Percentiles rank a stretch among this genome's conserved stretches.
These are phyloP conservation scores for Colletotrichum higginsianum DNA, from an alignment of 2,329 filamentous ascomycete genomes.

Conservation along the genomic window DNA sequence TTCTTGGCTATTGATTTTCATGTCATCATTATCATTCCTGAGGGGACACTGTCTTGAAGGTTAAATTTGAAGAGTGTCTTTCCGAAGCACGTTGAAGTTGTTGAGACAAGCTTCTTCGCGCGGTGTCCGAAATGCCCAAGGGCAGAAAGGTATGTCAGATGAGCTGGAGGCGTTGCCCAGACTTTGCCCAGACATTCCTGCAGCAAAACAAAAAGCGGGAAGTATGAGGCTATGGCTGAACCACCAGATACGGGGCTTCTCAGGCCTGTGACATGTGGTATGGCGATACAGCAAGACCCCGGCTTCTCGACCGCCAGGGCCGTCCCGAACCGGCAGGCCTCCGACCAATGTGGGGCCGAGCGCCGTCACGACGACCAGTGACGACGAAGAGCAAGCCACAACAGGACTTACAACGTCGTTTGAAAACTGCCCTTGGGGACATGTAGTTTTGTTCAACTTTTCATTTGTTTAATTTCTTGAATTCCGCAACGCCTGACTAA, in stretches of 20 bases:
- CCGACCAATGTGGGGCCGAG: constrained; percentile 20
- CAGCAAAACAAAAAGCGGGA: neutral
- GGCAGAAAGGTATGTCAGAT: neutral
- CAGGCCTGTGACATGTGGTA: neutral
- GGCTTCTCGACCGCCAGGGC: neutral
- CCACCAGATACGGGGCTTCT: neutral
- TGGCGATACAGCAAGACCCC: neutral
- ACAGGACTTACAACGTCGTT: no score
- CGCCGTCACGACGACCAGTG: neutral
- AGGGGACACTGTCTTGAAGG: neutral
- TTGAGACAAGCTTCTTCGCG: neutral
- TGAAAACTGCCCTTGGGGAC: neutral
- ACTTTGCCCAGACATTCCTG: neutral
- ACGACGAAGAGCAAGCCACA: neutral
- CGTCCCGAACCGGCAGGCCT: constrained; percentile 11
- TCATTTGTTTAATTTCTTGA: constrained; percentile 1
- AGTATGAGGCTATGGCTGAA: neutral
- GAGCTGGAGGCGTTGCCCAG: neutral
- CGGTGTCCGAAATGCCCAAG: neutral
- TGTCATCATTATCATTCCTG: no score
- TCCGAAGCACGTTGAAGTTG: neutral
- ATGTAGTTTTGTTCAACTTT: neutral
- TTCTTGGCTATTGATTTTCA: neutral
- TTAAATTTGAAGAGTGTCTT: neutral
- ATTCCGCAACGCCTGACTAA: constrained; percentile 22